Conservation (phyloP, 108 stramenopile genomes). For the Cylindrotheca closterium region DNA sequence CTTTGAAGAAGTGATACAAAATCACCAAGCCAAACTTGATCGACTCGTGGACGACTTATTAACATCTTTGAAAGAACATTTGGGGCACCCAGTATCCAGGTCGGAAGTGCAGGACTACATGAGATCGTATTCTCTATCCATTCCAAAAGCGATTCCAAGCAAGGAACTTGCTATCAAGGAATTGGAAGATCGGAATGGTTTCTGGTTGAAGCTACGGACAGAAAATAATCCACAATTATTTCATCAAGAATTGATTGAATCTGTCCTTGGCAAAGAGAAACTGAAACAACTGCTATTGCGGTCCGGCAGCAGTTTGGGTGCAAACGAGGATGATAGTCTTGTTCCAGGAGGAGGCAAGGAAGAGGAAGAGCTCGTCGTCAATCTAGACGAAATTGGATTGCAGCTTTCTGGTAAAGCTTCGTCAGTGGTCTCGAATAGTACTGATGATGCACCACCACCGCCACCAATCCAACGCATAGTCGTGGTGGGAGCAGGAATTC, state of each 20-base stretch:
- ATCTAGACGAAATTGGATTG: slow-evolving; percentile 3
- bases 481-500: slow-evolving; percentile 85
- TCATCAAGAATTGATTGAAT: slow-evolving; percentile 39
- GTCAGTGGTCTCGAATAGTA: no score
- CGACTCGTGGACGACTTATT: slow-evolving; percentile 55
- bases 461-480: slow-evolving; percentile 39
- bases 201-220: slow-evolving; percentile 10
- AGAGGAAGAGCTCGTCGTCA: neutral
- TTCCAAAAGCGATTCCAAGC: slow-evolving; percentile 56
- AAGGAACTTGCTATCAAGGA: slow-evolving; percentile 46
- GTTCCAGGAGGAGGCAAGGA: neutral
- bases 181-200: slow-evolving; percentile 58
- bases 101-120: slow-evolving; percentile 31
- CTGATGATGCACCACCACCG: no score
- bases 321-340: no score
- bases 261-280: slow-evolving; percentile 20
- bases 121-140: slow-evolving; percentile 54
- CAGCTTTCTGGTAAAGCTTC: neutral
- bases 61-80: slow-evolving; percentile 28
- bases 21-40: slow-evolving; percentile 16
- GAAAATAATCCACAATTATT: slow-evolving; percentile 7
- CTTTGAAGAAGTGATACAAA: slow-evolving; percentile 49
- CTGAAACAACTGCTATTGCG: neutral
- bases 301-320: no score
- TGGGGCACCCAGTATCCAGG: slow-evolving; percentile 4